These are phyloP conservation scores for Populus tremula DNA, from an alignment of 345 rosid genomes.

Conservation along the genomic window DNA sequence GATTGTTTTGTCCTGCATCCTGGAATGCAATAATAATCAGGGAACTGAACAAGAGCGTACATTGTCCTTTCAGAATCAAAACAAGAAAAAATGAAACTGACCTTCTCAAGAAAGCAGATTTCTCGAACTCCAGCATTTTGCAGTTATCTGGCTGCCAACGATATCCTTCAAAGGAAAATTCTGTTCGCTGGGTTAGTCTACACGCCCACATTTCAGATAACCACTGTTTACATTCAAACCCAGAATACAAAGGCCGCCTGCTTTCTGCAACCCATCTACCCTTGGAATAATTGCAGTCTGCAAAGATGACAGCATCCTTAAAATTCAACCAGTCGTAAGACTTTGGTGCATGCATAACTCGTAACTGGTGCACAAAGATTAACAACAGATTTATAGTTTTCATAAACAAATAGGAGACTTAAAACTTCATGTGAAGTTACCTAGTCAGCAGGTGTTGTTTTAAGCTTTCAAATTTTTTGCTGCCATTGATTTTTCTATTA, in stretches of 20 bases:
- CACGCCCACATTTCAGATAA: conserved; percentile 34
- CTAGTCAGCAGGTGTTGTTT: background rate
- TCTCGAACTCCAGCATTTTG: conserved; percentile 58
- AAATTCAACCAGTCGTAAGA: background rate
- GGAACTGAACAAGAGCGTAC: background rate
- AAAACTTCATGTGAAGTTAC: background rate
- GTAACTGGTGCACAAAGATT: conserved; percentile 5
- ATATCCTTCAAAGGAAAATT: conserved; percentile 68
- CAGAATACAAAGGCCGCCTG: conserved; percentile 26
- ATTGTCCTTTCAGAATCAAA: background rate
- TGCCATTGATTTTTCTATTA: background rate
- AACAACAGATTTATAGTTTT: background rate
- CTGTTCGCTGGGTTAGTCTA: conserved; percentile 32
- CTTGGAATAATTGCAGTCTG: conserved; percentile 34
- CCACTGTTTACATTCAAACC: conserved; percentile 31
- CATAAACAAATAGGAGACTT: background rate
- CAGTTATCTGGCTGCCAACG: conserved; percentile 81
- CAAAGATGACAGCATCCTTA: conserved; percentile 2
- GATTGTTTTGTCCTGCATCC: conserved; percentile 54
- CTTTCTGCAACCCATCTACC: conserved; percentile 33
- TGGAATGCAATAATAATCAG: conserved; percentile 14
- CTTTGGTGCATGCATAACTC: background rate
- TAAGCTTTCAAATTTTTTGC: background rate
- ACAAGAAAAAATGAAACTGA: conserved; percentile 5
- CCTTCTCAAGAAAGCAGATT: conserved; percentile 63